Percentiles rank a stretch among this genome's conserved stretches.
phyloP scores from a whole-genome alignment of 208 protist genomes.

The Acanthamoeba castellanii region DNA sequence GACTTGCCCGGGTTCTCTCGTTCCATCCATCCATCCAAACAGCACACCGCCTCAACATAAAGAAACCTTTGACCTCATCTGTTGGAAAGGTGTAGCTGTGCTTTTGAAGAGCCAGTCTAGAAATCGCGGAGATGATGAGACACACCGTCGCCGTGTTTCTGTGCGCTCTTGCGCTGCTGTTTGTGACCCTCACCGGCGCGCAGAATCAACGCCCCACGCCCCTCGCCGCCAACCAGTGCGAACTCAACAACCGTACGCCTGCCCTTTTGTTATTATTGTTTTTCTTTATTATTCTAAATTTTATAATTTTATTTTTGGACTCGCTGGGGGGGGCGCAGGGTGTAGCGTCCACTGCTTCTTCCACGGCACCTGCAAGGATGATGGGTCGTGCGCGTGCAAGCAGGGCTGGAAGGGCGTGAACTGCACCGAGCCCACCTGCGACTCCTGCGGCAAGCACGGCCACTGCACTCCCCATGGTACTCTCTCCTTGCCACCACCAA shows the following conservation, averaged over 20 bases:
- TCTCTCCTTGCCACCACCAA: neutral
- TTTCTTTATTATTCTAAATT: neutral
- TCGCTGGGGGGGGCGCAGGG: neutral
- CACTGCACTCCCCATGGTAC: neutral
- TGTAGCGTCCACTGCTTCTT: slow-evolving; percentile 54
- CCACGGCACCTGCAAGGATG: neutral
- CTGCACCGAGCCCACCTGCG: slow-evolving; percentile 64
- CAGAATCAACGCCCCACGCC: neutral
- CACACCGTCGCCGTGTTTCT: neutral
- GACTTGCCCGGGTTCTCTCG: no score
- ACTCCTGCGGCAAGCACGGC: slow-evolving; percentile 52
- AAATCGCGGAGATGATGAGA: neutral
- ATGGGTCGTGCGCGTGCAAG: slow-evolving; percentile 1
- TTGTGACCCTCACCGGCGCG: neutral
- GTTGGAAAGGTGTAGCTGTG: no score
- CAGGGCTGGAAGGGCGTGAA: slow-evolving; percentile 45
- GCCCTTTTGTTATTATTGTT: neutral
- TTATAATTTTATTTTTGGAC: neutral
- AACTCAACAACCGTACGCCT: slow-evolving; percentile 10
- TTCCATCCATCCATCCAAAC: no score
- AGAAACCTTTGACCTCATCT: neutral
- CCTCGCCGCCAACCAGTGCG: slow-evolving; percentile 8
- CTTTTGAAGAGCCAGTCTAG: no score
- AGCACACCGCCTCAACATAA: neutral
- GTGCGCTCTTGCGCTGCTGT: neutral